phyloP scores from a whole-genome alignment of 2,329 filamentous ascomycete genomes.

The Monascus ruber region DNA sequence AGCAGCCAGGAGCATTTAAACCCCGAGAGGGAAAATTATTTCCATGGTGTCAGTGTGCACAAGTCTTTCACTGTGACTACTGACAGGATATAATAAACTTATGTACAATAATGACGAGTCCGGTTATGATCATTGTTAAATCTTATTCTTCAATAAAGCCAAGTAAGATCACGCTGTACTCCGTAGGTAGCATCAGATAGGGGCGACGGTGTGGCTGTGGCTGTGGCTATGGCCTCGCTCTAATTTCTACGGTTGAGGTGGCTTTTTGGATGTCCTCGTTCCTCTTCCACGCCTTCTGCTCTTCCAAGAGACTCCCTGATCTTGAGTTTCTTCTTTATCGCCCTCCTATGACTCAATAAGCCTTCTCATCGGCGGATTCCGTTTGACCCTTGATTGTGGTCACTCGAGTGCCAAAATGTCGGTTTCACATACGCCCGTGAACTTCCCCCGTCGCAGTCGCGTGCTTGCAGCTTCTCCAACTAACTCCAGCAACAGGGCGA shows the following conservation, averaged over 20 bases:
- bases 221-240: slow-evolving; percentile 12
- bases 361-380: slow-evolving; percentile 6
- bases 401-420: slow-evolving; percentile 23
- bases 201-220: neutral
- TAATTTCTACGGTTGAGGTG: slow-evolving; percentile 17
- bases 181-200: slow-evolving; percentile 1
- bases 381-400: slow-evolving; percentile 18
- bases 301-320: slow-evolving; percentile 4
- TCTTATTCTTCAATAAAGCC: slow-evolving; percentile 2
- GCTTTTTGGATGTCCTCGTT: slow-evolving; percentile 11
- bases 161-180: slow-evolving; percentile 1
- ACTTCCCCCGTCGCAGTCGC: neutral
- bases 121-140: neutral
- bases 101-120: neutral
- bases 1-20: slow-evolving; percentile 25
- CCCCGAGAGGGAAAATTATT: slow-evolving; percentile 12
- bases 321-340: slow-evolving; percentile 3
- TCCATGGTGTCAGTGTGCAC: slow-evolving; percentile 21
- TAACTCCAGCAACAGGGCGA: slow-evolving; percentile 44
- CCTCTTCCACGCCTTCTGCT: neutral
- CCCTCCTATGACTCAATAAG: neutral
- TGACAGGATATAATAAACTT: slow-evolving; percentile 5
- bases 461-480: slow-evolving; percentile 4
- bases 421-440: slow-evolving; percentile 4
- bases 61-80: slow-evolving; percentile 23